These are phyloP conservation scores for Ascochyta pisi DNA, from an alignment of 2,329 filamentous ascomycete species.

Conservation along the genomic window DNA sequence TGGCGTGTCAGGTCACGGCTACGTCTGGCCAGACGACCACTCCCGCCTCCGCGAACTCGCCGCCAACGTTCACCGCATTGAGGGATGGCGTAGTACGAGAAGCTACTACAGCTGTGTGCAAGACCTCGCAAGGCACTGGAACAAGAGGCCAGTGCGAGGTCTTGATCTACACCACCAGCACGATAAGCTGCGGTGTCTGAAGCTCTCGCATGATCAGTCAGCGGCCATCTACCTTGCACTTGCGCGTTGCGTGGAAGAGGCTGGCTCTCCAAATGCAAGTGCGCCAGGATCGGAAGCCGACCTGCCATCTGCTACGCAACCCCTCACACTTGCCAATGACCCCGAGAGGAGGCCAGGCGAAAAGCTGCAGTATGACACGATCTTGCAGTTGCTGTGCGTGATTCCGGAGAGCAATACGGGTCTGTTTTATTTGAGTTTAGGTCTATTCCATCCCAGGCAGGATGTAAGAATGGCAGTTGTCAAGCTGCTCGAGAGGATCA, in stretches of 20 bases:
- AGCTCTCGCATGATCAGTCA: constrained; percentile 76
- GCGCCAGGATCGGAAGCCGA: constrained; percentile 29
- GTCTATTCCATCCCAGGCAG: constrained; percentile 86
- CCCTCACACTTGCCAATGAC: constrained; percentile 36
- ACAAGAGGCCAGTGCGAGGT: constrained; percentile 70
- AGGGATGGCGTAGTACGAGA: constrained; percentile 94
- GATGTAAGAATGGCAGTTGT: constrained; percentile 80
- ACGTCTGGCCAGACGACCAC: constrained; percentile 88
- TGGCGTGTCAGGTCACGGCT: constrained; percentile 81
- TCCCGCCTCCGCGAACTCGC: constrained; percentile 85
- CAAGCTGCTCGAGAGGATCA: constrained; percentile 80
- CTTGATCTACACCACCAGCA: constrained; percentile 91
- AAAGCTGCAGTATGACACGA: constrained; percentile 49
- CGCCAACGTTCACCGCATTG: constrained; percentile 89
- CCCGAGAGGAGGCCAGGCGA: constrained; percentile 31
- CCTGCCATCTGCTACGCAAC: constrained; percentile 24
- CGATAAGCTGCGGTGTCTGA: constrained; percentile 84
- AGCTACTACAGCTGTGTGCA: constrained; percentile 97
- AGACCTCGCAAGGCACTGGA: constrained; percentile 48
- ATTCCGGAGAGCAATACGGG: constrained; percentile 86
- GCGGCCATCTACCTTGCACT: constrained; percentile 87
- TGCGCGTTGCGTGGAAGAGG: constrained; percentile 69
- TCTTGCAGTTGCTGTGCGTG: constrained; percentile 72
- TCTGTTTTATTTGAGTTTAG: constrained; percentile 88
- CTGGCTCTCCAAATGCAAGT: constrained; percentile 26